phyloP scores from a whole-genome alignment of 1,139 yeast species.

The Candida sanyaensis region DNA sequence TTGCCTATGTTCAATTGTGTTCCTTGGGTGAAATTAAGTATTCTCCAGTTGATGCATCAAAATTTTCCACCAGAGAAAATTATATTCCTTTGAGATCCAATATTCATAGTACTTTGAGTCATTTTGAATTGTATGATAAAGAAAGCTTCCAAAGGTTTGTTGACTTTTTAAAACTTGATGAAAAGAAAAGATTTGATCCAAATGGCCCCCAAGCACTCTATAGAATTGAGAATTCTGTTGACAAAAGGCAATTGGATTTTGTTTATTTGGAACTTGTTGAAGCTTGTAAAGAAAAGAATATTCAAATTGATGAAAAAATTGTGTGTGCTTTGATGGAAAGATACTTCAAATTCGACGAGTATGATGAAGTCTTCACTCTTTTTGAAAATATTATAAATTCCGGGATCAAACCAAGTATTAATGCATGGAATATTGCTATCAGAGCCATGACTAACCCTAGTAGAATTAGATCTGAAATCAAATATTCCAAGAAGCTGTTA shows the following conservation, averaged over 20 bases:
- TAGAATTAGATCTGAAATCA: conserved; percentile 16
- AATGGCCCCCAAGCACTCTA: conserved; percentile 28
- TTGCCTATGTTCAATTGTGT: conserved; percentile 36
- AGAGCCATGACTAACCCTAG: conserved; percentile 39
- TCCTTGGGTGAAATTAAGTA: conserved; percentile 23
- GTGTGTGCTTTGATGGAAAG: conserved; percentile 37
- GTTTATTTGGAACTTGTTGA: conserved; percentile 27
- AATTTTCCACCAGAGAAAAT: conserved; percentile 28
- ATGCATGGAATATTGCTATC: conserved; percentile 40
- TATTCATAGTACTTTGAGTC: conserved; percentile 15
- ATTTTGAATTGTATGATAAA: background rate
- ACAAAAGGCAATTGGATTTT: conserved; percentile 20
- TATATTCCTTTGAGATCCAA: conserved; percentile 24
- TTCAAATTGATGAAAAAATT: conserved; percentile 30
- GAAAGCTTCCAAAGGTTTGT: conserved; percentile 7
- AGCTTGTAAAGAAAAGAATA: conserved; percentile 25
- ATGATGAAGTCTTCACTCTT: conserved; percentile 33
- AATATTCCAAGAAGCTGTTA: conserved; percentile 18
- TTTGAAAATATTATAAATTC: conserved; percentile 34
- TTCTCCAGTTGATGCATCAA: conserved; percentile 27
- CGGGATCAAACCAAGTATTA: conserved; percentile 29
- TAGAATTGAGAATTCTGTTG: conserved; percentile 26
- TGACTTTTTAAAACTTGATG: conserved; percentile 1
- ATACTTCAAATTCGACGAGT: conserved; percentile 29
- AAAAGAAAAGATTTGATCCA: conserved; percentile 30